phyloP scores from a whole-genome alignment of 2,329 filamentous ascomycete genomes.

The Rutstroemia sp. region DNA sequence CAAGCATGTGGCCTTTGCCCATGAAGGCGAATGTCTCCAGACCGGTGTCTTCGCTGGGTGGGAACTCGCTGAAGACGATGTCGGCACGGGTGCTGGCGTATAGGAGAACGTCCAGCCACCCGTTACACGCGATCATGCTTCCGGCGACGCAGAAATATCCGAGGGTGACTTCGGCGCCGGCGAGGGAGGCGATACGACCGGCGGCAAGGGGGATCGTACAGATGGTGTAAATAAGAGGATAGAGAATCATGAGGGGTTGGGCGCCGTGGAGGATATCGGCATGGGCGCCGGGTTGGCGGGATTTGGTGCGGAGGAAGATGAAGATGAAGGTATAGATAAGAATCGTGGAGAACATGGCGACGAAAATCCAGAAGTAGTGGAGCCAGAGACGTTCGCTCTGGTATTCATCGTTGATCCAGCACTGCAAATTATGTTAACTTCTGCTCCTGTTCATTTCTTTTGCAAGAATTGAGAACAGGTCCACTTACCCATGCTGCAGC shows the following conservation, averaged over 20 bases:
- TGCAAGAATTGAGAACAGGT: neutral
- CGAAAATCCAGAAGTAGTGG: conserved; percentile 60
- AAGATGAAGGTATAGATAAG: conserved; percentile 37
- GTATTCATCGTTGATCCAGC: conserved; percentile 54
- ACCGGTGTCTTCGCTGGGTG: conserved; percentile 39
- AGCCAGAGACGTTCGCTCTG: conserved; percentile 48
- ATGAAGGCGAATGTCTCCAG: conserved; percentile 41
- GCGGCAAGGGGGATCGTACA: conserved; percentile 60
- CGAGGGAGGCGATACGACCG: conserved; percentile 57
- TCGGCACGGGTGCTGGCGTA: conserved; percentile 45
- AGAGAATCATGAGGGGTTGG: conserved; percentile 51
- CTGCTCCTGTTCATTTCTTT: too few relatives aligned
- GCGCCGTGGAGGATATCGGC: conserved; percentile 13
- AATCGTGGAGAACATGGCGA: conserved; percentile 41
- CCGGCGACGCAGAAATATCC: conserved; percentile 53
- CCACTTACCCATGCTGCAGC: conserved; percentile 53
- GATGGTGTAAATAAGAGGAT: conserved; percentile 62
- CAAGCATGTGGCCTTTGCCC: conserved; percentile 16
- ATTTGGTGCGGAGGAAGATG: conserved; percentile 17
- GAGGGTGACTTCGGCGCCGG: conserved; percentile 42
- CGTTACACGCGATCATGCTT: conserved; percentile 49
- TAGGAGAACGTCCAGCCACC: conserved; percentile 46
- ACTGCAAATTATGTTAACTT: conserved; percentile 32
- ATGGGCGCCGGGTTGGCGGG: neutral
- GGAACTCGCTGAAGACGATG: conserved; percentile 42